Base-by-base conservation (phyloP, 75 land plant genomes). In the Selaginella moellendorffii region DNA sequence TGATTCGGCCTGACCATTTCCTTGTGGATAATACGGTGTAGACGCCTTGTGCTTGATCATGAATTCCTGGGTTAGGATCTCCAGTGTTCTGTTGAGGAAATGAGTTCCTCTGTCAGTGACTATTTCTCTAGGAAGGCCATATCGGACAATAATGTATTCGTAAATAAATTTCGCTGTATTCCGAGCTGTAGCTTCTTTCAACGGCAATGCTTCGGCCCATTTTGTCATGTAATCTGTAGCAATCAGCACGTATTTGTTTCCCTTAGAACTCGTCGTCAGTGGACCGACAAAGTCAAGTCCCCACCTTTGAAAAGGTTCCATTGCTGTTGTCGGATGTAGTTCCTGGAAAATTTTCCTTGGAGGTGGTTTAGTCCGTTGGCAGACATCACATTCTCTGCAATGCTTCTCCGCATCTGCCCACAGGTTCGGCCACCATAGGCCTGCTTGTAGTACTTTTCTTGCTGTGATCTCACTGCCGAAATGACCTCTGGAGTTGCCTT, bases 241-340 rank as follows among this genome's bases (percentile, higher is more conserved):
- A 1, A 28, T 30, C 12, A 72, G 51, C 0, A 66, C 29, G 24
- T 67, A 66, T 25, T 2, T 27, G 1, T 0, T 14, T 1, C 24
- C 5, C 1, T 10, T 54, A 0, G 54, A 0, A 20, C 2, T 24
- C 28, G 69, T 64, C 0, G 24, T 14, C 0, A 66, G 65, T 26
- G 74, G 74, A 0, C 74, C 74, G 0, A 72, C 66, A 46, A 72
- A 72, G 30, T 72, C 74, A 19, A 71, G 30, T 0, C 52, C 68
- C 73, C 68, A 71, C 0, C 63, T 54, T 0, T 65, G 24, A 17
- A 71, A 71, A 0, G 60, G 21, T 26, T 61, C 9, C 1, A 14
- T 10, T 0, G 30, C 21, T 18, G 42, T 24, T 17, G 58, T 28
- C 0, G 63, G 73, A 26, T 8, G 10, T 12, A 63, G 23, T 63